phyloP scores from a whole-genome alignment of 345 rosid species.

The Raphanus sativus region DNA sequence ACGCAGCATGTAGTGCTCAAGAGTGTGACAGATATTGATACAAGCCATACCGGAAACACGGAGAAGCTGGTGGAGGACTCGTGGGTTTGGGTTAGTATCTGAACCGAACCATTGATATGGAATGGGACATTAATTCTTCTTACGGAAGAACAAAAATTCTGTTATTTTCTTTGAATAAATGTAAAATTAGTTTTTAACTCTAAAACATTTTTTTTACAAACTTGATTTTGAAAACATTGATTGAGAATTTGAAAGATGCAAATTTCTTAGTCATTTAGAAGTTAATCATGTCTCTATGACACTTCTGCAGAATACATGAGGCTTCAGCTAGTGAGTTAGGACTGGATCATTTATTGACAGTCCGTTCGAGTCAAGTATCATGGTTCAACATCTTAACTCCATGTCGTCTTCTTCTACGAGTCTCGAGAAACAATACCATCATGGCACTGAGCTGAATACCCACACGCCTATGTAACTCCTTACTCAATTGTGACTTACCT shows the following conservation, averaged over 20 bases:
- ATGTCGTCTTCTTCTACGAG: background rate
- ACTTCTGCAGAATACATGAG: background rate
- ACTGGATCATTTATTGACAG: too few species aligned
- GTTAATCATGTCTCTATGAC: background rate
- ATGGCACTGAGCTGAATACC: background rate
- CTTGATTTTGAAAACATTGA: background rate
- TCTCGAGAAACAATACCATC: background rate
- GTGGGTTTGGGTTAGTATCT: constrained; percentile 19
- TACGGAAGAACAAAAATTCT: background rate
- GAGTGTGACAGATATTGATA: constrained; percentile 9
- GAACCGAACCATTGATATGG: constrained; percentile 1
- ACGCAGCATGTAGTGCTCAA: constrained; percentile 35
- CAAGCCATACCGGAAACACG: constrained; percentile 15
- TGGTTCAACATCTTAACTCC: background rate
- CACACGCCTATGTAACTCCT: background rate
- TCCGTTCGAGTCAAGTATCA: too few species aligned
- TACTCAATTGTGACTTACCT: too few species aligned
- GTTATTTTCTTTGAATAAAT: background rate
- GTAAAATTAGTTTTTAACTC: background rate
- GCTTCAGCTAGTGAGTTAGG: background rate
- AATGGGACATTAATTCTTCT: constrained; percentile 16
- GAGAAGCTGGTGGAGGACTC: constrained; percentile 27
- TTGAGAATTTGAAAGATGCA: background rate
- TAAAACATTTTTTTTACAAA: background rate
- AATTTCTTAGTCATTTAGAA: background rate